Evolutionary conservation across 2,329 filamentous ascomycete species (phyloP).

Genomic region (Scleromitrula shiraiana): DNA sequence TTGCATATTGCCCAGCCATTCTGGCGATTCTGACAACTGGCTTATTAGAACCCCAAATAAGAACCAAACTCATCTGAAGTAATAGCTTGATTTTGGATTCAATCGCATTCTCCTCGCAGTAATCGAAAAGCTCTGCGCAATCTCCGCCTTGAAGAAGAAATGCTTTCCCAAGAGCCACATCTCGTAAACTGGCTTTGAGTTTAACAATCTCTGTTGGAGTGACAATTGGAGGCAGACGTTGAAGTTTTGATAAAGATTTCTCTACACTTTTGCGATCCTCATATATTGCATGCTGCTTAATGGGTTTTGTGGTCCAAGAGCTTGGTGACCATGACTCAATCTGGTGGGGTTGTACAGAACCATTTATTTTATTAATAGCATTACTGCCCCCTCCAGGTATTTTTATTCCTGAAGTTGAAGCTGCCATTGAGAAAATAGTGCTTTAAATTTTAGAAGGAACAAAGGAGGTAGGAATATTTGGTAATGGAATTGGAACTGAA

Average conservation of each 20-base stretch:
- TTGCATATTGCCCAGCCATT: conserved; percentile 97
- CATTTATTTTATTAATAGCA: not conserved
- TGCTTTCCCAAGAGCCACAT: conserved; percentile 83
- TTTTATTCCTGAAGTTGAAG: not conserved
- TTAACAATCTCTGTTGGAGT: conserved; percentile 73
- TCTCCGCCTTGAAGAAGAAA: conserved; percentile 95
- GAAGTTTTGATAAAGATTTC: conserved; percentile 55
- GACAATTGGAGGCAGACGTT: conserved; percentile 66
- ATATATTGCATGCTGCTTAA: conserved; percentile 69
- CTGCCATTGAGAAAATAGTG: not conserved
- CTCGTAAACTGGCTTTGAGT: conserved; percentile 68
- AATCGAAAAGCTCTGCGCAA: conserved; percentile 95
- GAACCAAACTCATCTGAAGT: conserved; percentile 90
- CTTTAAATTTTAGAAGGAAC: not conserved
- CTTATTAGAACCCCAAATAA: conserved; percentile 78
- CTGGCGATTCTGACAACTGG: conserved; percentile 89
- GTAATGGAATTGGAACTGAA: too few species aligned
- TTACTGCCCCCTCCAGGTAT: not conserved
- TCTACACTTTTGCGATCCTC: conserved; percentile 52
- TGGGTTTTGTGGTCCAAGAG: conserved; percentile 71
- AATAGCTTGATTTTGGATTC: conserved; percentile 96
- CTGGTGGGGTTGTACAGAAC: not conserved
- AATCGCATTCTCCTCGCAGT: conserved; percentile 82
- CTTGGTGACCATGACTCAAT: conserved; percentile 44
- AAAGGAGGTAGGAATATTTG: too few species aligned